Evolutionary conservation across 176 grass and related monocot species (phyloP).

Genomic region (Triticum aestivum): DNA sequence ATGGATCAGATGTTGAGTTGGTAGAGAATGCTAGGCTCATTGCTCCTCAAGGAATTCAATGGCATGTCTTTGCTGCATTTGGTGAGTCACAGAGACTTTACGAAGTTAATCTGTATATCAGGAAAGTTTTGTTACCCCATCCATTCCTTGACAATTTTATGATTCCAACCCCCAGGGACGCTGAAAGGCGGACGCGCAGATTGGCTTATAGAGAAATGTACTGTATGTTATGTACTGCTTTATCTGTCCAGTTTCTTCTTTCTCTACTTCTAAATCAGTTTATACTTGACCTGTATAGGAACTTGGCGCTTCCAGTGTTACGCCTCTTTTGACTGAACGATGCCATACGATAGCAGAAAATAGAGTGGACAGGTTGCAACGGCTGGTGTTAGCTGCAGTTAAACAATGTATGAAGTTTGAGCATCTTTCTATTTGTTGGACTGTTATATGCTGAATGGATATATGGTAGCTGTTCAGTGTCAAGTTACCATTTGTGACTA

Average conservation of each 20-base stretch:
- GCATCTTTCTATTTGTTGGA: not conserved
- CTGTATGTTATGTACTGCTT: slow-evolving; percentile 69
- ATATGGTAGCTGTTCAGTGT: not conserved
- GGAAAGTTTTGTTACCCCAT: not conserved
- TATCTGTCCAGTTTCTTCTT: slow-evolving; percentile 1
- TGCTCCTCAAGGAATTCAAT: slow-evolving; percentile 68
- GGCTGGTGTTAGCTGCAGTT: slow-evolving; percentile 84
- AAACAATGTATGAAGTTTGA: slow-evolving; percentile 70
- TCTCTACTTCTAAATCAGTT: slow-evolving; percentile 26
- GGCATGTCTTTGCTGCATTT: slow-evolving; percentile 90
- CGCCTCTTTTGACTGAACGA: slow-evolving; percentile 78
- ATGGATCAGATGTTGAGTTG: slow-evolving; percentile 64
- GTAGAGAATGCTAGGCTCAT: slow-evolving; percentile 57
- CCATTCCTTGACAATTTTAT: slow-evolving; percentile 20
- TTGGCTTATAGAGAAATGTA: slow-evolving; percentile 99
- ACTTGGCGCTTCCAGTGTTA: slow-evolving; percentile 91
- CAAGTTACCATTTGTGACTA: not conserved
- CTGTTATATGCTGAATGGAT: not conserved
- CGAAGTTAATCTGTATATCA: not conserved
- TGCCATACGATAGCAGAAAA: slow-evolving; percentile 81
- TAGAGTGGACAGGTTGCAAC: slow-evolving; percentile 83
- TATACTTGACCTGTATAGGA: slow-evolving; percentile 46
- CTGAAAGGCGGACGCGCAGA: slow-evolving; percentile 91
- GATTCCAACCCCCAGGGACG: slow-evolving; percentile 53
- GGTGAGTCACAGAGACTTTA: slow-evolving; percentile 47